Evolutionary conservation across 768 basidiomycete genomes (phyloP).

Genomic region (Boletus pseudopeckii): DNA sequence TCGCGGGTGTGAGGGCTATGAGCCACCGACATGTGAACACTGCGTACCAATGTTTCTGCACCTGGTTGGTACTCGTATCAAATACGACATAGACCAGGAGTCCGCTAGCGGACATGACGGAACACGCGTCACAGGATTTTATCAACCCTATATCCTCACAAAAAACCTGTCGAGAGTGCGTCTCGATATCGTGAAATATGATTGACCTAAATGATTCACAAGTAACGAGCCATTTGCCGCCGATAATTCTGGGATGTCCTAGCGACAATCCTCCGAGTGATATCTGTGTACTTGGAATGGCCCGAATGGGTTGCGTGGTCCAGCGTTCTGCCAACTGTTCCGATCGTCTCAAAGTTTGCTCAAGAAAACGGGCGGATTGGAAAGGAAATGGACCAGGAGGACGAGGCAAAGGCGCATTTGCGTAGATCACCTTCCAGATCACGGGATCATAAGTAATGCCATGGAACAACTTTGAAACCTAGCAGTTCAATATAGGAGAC

Average conservation of each 20-base stretch:
- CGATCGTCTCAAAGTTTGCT: slow-evolving; percentile 1
- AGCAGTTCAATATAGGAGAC: not conserved
- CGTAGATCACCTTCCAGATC: slow-evolving; percentile 9
- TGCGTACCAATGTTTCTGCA: too few species aligned
- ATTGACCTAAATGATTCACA: not conserved
- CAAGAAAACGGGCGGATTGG: slow-evolving; percentile 6
- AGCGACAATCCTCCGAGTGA: not conserved
- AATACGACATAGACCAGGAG: not conserved
- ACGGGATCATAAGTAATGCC: not conserved
- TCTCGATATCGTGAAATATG: not conserved
- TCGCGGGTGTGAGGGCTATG: not conserved
- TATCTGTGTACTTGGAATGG: not conserved
- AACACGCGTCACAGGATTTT: not conserved
- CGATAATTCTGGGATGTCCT: not conserved
- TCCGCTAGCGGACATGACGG: not conserved
- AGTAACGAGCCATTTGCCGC: slow-evolving; percentile 5
- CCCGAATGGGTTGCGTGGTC: slow-evolving; percentile 5
- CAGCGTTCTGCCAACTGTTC: slow-evolving; percentile 4
- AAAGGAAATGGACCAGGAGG: slow-evolving; percentile 7
- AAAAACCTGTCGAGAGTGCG: not conserved
- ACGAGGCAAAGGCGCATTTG: not conserved
- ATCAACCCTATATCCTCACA: slow-evolving; percentile 1
- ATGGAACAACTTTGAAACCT: slow-evolving; percentile 7
- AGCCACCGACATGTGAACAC: not conserved
- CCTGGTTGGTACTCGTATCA: not conserved